Evolutionary conservation across 495 filamentous ascomycete species (phyloP), one percentile per base, ranked within the genome.

Genomic region (Trichocladium antarcticum): DNA sequence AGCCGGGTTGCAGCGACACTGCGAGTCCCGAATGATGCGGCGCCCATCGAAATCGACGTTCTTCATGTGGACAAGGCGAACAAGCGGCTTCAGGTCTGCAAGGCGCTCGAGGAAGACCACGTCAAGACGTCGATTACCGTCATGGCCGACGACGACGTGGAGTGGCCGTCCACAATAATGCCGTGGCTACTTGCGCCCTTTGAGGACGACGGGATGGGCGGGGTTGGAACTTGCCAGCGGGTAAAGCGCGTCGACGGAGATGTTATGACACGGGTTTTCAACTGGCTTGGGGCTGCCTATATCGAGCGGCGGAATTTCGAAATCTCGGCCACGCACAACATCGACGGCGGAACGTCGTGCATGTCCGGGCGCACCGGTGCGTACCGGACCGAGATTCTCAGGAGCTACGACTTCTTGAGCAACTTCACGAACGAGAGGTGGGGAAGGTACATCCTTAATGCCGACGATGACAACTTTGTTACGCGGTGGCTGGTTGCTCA

Each of bases 61-160:
- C 55, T 75, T 15, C 53, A 65, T 35, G 62, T 64, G 19, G 59
- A 64, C 55, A 66, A 70, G 48, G 60, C 63, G 19, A 92, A 94
- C 65, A 93, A 94, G 66, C 79, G 87, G 14, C 78, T 82, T 27
- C 87, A 94, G 65, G 85, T 94, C 66, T 84, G 82, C 49, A 74
- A 78, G 49, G 86, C 85, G 1, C 82, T 94, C 40, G 85, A 85
- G 20, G 60, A 57, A 22, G 59, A 65, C 17, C 76, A 84, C 50
- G 84, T 92, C 27, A 66, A 61, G 41, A 89, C 86, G 0, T 61
- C 75, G 11, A 82, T 92, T 54, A 89, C 82, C 11, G 68, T 94
- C 42, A 83, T 94, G 60, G 84, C 84, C 20, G 87, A 94, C 60
- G 87, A 92, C 67, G 87, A 94, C 61, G 87, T 94, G 43, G 81